A percentile compares a stretch with the other conserved stretches of the same genome.
Conservation (phyloP, 2,329 filamentous ascomycete species). For the Aureobasidium pullulans region DNA sequence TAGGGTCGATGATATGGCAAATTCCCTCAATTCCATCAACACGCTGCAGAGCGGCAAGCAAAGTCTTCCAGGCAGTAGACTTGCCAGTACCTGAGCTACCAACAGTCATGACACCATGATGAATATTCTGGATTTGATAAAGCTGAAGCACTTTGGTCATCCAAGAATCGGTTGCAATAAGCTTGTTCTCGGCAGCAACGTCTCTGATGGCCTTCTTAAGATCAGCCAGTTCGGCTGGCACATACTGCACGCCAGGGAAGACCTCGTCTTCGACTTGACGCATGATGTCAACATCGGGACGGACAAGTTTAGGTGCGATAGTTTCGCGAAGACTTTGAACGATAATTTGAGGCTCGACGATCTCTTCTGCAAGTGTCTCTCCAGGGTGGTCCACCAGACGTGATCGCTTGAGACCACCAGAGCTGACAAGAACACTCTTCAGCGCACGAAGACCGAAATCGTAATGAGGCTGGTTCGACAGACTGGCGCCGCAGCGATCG, state of each 20-base stretch:
- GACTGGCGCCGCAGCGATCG: conserved; percentile 69
- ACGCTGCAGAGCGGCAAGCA: conserved; percentile 83
- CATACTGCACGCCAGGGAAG: conserved; percentile 89
- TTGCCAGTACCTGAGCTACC: conserved; percentile 97
- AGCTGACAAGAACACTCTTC: conserved; percentile 98
- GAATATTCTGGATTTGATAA: conserved; percentile 95
- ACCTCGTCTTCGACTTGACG: conserved; percentile 71
- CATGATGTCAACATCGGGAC: conserved; percentile 85
- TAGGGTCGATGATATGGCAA: conserved; percentile 95
- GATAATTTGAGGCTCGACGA: conserved; percentile 92
- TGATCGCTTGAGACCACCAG: conserved; percentile 86
- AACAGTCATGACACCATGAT: conserved; percentile 99
- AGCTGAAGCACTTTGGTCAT: conserved; percentile 95
- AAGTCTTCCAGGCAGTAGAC: conserved; percentile 85
- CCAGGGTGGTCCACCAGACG: conserved; percentile 56
- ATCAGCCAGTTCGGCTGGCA: conserved; percentile 75
- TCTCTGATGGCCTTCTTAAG: conserved; percentile 75
- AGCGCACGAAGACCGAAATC: conserved; percentile 96
- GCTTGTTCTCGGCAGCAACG: conserved; percentile 75
- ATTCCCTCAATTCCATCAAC: conserved; percentile 91
- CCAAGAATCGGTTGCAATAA: conserved; percentile 90
- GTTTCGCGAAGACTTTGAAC: conserved; percentile 98
- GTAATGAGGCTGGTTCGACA: conserved; percentile 98
- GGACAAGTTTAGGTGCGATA: conserved; percentile 94
- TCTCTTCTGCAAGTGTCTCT: conserved; percentile 51